Evolutionary conservation across 2,329 filamentous ascomycete species (phyloP).

Genomic region (Fusarium palustre): DNA sequence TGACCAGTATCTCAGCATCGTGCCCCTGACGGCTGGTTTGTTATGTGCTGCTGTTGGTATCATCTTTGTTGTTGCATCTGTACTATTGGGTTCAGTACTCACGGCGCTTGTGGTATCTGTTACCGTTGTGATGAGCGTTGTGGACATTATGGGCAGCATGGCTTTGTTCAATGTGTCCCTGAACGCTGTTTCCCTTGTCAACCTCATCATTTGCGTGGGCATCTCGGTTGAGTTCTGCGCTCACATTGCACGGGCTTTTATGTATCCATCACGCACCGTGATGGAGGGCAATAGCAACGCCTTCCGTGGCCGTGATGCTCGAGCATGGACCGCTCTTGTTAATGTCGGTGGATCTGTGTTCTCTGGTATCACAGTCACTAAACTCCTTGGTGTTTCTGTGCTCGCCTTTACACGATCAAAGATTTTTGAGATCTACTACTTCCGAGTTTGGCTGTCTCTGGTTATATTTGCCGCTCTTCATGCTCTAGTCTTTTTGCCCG

Average conservation of each 20-base stretch:
- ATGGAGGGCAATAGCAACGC: constrained; percentile 81
- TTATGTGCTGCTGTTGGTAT: constrained; percentile 86
- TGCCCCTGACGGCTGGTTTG: constrained; percentile 80
- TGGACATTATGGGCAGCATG: constrained; percentile 97
- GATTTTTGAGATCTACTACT: constrained; percentile 99
- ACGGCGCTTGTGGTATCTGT: constrained; percentile 86
- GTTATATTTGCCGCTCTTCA: constrained; percentile 91
- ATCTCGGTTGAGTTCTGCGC: constrained; percentile 98
- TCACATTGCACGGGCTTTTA: constrained; percentile 95
- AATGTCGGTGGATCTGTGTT: constrained; percentile 97
- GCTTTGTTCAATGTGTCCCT: constrained; percentile 87
- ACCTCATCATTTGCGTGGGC: constrained; percentile 95
- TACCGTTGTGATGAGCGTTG: constrained; percentile 92
- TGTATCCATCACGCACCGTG: constrained; percentile 85
- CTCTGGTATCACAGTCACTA: constrained; percentile 95
- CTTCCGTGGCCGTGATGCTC: constrained; percentile 84
- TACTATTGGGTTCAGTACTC: constrained; percentile 84
- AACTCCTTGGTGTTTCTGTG: constrained; percentile 90
- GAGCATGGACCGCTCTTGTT: constrained; percentile 92
- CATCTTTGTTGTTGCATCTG: constrained; percentile 82
- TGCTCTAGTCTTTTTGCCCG: constrained; percentile 90
- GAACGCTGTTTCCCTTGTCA: constrained; percentile 95
- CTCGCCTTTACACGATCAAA: constrained; percentile 95
- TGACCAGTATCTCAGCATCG: constrained; percentile 92
- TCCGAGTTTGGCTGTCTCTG: constrained; percentile 93